phyloP scores from a whole-genome alignment of 768 basidiomycete genomes.

The Agrocybe pediades region DNA sequence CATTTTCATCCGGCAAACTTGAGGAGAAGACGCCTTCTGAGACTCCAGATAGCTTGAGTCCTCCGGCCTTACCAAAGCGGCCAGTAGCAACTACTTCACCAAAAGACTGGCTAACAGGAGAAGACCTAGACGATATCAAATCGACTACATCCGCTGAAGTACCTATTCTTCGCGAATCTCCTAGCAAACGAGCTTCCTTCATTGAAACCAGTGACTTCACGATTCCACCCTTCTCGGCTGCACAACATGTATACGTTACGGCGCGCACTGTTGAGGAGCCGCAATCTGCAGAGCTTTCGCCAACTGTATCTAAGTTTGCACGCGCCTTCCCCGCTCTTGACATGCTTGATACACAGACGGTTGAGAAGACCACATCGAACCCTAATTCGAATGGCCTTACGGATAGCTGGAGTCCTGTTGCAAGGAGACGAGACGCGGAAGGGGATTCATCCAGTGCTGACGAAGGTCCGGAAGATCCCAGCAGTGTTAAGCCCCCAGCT shows the following conservation, averaged over 20 bases:
- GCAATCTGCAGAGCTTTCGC: conserved; percentile 30
- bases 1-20: conserved; percentile 4
- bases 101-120: conserved; percentile 79
- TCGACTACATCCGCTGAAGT: conserved; percentile 27
- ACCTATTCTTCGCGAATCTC: conserved; percentile 66
- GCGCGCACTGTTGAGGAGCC: conserved; percentile 15
- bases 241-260: conserved; percentile 35
- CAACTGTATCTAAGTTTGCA: conserved; percentile 37
- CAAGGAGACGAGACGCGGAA: conserved; percentile 25
- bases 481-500: conserved; percentile 24
- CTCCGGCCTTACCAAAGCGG: conserved; percentile 6
- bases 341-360: conserved; percentile 22
- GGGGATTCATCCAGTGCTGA: conserved; percentile 57
- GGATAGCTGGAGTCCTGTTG: conserved; percentile 53
- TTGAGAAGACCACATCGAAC: conserved; percentile 9
- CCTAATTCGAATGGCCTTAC: conserved; percentile 25
- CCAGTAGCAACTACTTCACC: conserved; percentile 21
- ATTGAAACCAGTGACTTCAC: conserved; percentile 49
- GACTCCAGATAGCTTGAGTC: not conserved
- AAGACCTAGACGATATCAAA: conserved; percentile 41
- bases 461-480: conserved; percentile 55
- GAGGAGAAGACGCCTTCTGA: not conserved
- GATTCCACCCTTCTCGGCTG: conserved; percentile 38
- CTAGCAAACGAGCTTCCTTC: conserved; percentile 71
- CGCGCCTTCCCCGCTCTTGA: conserved; percentile 38